Base-by-base conservation (phyloP, 768 basidiomycete genomes). In the Psilocybe cubensis region DNA sequence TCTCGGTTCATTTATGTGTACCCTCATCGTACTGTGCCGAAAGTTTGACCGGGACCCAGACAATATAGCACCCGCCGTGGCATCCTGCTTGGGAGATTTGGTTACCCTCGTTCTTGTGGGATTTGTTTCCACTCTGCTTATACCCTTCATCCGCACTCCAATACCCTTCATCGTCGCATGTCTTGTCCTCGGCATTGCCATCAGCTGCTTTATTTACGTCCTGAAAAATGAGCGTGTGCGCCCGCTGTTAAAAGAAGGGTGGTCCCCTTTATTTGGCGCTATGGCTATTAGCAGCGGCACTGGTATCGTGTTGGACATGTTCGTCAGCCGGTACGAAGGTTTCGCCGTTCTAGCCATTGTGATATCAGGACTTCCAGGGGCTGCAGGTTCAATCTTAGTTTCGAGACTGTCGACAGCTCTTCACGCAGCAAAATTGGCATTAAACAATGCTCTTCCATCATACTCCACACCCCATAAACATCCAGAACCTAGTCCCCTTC, bases 51-150 rank as follows among this genome's bases (percentile, higher is more conserved):
- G 88, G 40, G 90, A 99, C 72, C 97, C 97, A 54, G 96, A 94
- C 88, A 99, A 99, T 70, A 96, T 98, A 62, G 91, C 96, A 1
- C 93, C 97, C 0, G 95, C 97, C 0, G 80, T 98, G 8, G 97
- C 97, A 0, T 85, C 94, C 2, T 94, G 92, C 64, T 80, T 98
- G 2, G 96, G 97, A 4, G 97, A 98, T 66, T 80, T 99, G 29
- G 80, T 98, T 48, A 96, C 96, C 0, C 84, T 99, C 46, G 80
- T 86, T 57, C 85, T 98, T 53, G 76, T 98, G 24, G 92, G 89
- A n/a, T 55, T 76, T 17, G 78, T 88, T n/a, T 88, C 92, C 5
- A 82, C 89, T 2, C 58, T 84, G n/a, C 81, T 96, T 56, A 84
- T 94, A 43, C 74, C 77, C 43, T 79, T 83, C 60, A 75, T 92